Evolutionary conservation across 1,139 yeast genomes (phyloP).

Genomic region (Geotrichum bryndzae): DNA sequence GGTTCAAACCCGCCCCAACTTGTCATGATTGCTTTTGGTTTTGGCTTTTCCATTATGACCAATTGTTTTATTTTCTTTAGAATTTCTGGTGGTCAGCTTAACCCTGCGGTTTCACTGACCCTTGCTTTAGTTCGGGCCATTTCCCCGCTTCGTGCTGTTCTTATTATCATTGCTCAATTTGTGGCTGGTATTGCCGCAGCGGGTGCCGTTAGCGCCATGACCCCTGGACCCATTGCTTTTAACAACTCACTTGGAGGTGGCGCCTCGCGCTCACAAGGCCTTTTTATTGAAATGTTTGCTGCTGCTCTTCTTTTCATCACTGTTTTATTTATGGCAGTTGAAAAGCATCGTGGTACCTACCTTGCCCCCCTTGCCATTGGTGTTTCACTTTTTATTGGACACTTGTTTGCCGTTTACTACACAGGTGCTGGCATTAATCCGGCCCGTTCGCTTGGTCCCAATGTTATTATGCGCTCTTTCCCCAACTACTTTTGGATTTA

Average conservation of each 20-base stretch:
- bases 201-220: constrained; percentile 81
- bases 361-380: constrained; percentile 85
- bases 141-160: constrained; percentile 62
- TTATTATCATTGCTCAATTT: constrained; percentile 64
- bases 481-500: constrained; percentile 87
- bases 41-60: constrained; percentile 80
- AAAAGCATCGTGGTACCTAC: constrained; percentile 67
- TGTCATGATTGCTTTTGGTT: constrained; percentile 79
- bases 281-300: constrained; percentile 79
- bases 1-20: constrained; percentile 62
- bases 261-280: constrained; percentile 66
- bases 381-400: constrained; percentile 73
- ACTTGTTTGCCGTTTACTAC: constrained; percentile 72
- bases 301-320: constrained; percentile 68
- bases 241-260: constrained; percentile 71
- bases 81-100: constrained; percentile 84
- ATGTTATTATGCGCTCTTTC: constrained; percentile 64
- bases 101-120: constrained; percentile 81
- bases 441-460: constrained; percentile 84
- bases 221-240: constrained; percentile 73
- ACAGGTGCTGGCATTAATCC: constrained; percentile 94
- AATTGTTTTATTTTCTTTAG: constrained; percentile 69
- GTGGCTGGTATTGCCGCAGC: constrained; percentile 91
- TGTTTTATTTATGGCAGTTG: constrained; percentile 79
- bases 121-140: constrained; percentile 66